phyloP scores from a whole-genome alignment of 2,329 filamentous ascomycete genomes.

The Epichloe brachyelytri region DNA sequence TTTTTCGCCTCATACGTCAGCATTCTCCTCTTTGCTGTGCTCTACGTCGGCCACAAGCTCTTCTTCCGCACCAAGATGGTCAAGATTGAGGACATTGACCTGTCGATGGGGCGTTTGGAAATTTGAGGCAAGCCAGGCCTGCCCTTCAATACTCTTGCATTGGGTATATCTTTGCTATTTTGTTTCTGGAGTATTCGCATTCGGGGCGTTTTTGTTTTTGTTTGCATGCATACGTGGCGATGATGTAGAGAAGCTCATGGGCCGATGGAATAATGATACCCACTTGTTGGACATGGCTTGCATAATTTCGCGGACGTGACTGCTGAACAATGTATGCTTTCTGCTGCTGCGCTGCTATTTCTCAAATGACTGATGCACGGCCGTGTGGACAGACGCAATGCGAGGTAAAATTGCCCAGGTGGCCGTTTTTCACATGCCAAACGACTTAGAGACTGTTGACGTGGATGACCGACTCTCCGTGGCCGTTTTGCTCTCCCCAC shows the following conservation, averaged over 20 bases:
- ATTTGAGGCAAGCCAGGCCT: not conserved
- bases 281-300: not conserved
- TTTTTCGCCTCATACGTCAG: slow-evolving; percentile 56
- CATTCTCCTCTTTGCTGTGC: slow-evolving; percentile 46
- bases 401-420: no score
- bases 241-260: not conserved
- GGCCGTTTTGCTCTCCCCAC: no score
- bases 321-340: not conserved
- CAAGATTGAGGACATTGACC: slow-evolving; percentile 23
- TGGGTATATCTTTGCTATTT: no score
- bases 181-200: not conserved
- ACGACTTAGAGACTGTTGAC: no score
- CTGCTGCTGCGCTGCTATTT: no score
- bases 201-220: not conserved
- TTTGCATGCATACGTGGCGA: slow-evolving; percentile 3
- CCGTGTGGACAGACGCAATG: no score
- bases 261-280: slow-evolving; percentile 4
- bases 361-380: no score
- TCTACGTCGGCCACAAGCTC: slow-evolving; percentile 50
- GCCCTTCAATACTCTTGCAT: no score
- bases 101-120: slow-evolving; percentile 10
- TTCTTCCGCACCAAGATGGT: slow-evolving; percentile 26
- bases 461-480: no score
- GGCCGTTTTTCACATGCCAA: no score
- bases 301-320: not conserved